Conservation (phyloP, 805 yeast genomes). For the Scheffersomyces coipomensis region DNA sequence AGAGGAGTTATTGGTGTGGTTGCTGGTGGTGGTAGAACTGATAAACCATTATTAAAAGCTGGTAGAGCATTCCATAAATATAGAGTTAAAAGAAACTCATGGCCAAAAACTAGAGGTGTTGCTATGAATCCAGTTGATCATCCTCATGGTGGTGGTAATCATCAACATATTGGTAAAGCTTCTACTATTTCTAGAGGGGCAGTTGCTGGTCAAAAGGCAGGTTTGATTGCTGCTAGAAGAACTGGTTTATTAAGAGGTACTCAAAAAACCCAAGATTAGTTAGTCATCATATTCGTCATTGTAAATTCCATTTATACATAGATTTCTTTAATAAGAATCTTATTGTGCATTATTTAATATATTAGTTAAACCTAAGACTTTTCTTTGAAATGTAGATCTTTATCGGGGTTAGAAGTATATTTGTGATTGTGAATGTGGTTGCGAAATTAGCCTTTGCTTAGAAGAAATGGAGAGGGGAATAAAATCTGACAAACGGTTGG, state of each 20-base stretch:
- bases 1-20: conserved; percentile 99
- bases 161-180: conserved; percentile 36
- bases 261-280: conserved; percentile 34
- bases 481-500: too few species aligned
- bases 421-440: too few species aligned
- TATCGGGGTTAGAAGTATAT: too few species aligned
- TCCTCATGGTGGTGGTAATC: conserved; percentile 99
- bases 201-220: conserved; percentile 40
- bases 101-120: conserved; percentile 99
- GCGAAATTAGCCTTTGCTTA: too few species aligned
- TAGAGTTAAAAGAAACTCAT: conserved; percentile 99
- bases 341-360: conserved; percentile 13
- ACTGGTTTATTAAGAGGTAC: conserved; percentile 40
- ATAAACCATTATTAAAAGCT: conserved; percentile 99
- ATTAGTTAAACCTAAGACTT: too few species aligned
- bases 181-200: conserved; percentile 41
- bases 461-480: too few species aligned
- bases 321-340: conserved; percentile 6
- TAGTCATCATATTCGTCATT: background rate
- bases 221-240: conserved; percentile 40
- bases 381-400: too few species aligned
- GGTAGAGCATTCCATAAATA: conserved; percentile 99
- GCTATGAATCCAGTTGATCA: conserved; percentile 99
- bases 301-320: background rate
- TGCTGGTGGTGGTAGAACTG: conserved; percentile 99